Evolutionary conservation across 345 rosid species (phyloP), one percentile per base, ranked within the genome.

Genomic region (Isatis tinctoria): DNA sequence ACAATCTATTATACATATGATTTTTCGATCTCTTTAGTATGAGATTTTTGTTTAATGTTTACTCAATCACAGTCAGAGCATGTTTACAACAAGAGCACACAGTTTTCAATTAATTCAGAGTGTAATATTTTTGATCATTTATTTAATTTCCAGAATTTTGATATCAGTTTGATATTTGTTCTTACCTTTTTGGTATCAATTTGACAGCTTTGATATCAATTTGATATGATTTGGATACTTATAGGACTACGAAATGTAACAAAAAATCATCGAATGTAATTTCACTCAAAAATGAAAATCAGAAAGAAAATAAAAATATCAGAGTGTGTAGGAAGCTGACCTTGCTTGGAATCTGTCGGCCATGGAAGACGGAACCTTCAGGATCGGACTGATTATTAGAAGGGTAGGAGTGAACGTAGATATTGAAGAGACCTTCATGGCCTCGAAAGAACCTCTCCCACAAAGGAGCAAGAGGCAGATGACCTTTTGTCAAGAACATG

Each of bases 391-490:
- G 74, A 45, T 87, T 82, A 58, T 76, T 85, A 17, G 83, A 72
- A 28, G 90, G 96, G 77, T 76, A 73, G 0, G 94, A 85, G 54
- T 93, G 98, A 41, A 88, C 82, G 24, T 90, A 93, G 18, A 93
- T 83, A 5, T 74, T 87, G 65, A 87, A 93, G 26, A 84, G 57
- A 27, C 82, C 92, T 69, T 84, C 70, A 60, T 90, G 78, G 0
- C 98, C 96, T 54, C 76, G 60, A 78, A 93, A 93, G 78, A 93
- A 93, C 51, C 69, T 83, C 58, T 90, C 97, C 98, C 98, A 93
- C 58, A 93, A 37, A 11, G 88, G 93, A 77, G 92, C 96, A 74
- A 93, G 60, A 22, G 85, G 61, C 67, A 93, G 84, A 11, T 84
- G 85, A 24, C 93, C 93, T 66, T 83, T 87, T 2, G 86, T 84